These are phyloP conservation scores for Neurospora pannonica DNA, from an alignment of 495 filamentous ascomycete genomes.

Conservation along the genomic window DNA sequence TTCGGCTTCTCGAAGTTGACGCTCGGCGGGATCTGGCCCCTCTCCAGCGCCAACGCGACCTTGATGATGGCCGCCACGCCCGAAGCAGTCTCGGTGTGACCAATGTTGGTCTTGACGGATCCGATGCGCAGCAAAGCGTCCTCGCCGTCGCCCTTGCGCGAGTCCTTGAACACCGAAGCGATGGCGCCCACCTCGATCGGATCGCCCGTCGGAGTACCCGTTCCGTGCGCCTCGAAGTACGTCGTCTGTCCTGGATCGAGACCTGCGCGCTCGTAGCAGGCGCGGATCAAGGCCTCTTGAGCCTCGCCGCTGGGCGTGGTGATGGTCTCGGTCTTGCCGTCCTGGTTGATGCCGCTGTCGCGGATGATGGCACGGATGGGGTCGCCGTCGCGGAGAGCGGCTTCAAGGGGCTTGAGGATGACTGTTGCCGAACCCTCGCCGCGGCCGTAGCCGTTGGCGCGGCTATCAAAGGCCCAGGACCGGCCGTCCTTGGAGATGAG, in stretches of 20 bases:
- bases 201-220: conserved; percentile 50
- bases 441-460: conserved; percentile 57
- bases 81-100: conserved; percentile 32
- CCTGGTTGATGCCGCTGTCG: conserved; percentile 45
- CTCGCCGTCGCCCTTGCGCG: conserved; percentile 14
- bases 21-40: conserved; percentile 33
- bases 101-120: conserved; percentile 34
- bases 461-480: conserved; percentile 35
- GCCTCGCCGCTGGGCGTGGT: conserved; percentile 40
- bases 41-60: conserved; percentile 29
- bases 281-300: conserved; percentile 42
- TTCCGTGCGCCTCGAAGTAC: conserved; percentile 47
- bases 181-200: conserved; percentile 44
- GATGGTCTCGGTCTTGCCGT: conserved; percentile 40
- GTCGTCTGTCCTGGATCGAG: conserved; percentile 29
- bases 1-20: conserved; percentile 36
- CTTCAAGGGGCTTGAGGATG: conserved; percentile 48
- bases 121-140: conserved; percentile 26
- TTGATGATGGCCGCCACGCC: conserved; percentile 41
- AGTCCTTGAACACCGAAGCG: conserved; percentile 29
- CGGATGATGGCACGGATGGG: conserved; percentile 54
- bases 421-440: conserved; percentile 47
- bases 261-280: conserved; percentile 37
- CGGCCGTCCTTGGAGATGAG: conserved; percentile 25
- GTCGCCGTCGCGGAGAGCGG: conserved; percentile 43